These are phyloP conservation scores for Monosporascus sp. DNA, from an alignment of 2,329 filamentous ascomycete species.

Conservation along the genomic window DNA sequence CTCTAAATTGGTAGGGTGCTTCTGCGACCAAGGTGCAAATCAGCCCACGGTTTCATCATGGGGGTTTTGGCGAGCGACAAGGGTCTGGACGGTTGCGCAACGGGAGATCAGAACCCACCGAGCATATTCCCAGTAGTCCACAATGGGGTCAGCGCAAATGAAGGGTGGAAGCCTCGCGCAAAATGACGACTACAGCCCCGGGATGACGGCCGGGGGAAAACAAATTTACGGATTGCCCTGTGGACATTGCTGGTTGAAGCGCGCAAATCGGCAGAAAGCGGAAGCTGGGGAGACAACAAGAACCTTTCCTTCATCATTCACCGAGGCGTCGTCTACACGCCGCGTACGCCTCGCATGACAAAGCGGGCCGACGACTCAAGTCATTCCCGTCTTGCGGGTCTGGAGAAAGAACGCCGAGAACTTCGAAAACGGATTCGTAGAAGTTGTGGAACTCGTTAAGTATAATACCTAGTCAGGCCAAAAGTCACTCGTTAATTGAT, in stretches of 20 bases:
- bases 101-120: slow-evolving; percentile 11
- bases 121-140: not conserved
- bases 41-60: slow-evolving; percentile 29
- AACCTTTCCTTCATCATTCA: not conserved
- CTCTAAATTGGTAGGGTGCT: slow-evolving; percentile 16
- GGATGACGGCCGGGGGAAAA: not conserved
- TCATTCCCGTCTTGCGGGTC: not conserved
- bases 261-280: not conserved
- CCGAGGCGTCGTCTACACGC: not conserved
- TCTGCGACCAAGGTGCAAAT: slow-evolving; percentile 21
- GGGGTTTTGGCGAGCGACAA: slow-evolving; percentile 18
- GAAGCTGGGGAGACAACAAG: not conserved
- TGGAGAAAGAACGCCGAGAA: not conserved
- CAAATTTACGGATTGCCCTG: not conserved
- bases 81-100: slow-evolving; percentile 20
- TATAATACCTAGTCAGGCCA: no score
- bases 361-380: not conserved
- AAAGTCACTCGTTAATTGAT: no score
- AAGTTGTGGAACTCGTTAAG: not conserved
- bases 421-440: not conserved
- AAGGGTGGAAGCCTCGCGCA: not conserved
- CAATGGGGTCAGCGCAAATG: not conserved
- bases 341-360: no score
- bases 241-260: not conserved
- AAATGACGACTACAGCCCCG: not conserved